These are phyloP conservation scores for Lunularia cruciata DNA, from an alignment of 225 moss, liverwort and hornwort genomes.

Conservation along the genomic window DNA sequence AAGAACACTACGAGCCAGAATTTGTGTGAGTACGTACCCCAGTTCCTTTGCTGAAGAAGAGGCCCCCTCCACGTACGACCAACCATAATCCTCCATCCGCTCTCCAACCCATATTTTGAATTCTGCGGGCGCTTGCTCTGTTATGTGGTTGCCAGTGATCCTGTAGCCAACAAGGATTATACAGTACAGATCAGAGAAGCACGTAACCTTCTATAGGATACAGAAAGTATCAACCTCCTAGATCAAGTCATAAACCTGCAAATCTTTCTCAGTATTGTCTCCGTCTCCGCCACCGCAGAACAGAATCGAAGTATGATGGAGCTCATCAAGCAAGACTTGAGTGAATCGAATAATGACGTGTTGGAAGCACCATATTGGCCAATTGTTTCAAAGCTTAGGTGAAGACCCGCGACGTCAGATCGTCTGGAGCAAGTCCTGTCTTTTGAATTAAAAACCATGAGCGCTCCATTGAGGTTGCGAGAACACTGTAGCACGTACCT, in stretches of 20 bases:
- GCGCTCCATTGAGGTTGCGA: no score
- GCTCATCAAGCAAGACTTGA: no score
- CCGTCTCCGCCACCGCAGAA: no score
- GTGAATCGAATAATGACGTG: no score
- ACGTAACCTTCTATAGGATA: no score
- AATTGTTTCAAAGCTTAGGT: neutral
- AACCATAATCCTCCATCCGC: slow-evolving; percentile 96
- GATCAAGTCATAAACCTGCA: no score
- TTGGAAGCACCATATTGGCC: neutral
- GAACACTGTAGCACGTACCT: slow-evolving; percentile 51
- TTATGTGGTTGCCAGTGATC: slow-evolving; percentile 81
- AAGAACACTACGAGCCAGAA: neutral
- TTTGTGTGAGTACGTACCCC: slow-evolving; percentile 68
- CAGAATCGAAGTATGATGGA: no score
- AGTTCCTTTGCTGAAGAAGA: slow-evolving; percentile 74
- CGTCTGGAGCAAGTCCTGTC: neutral
- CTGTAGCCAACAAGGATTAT: no score
- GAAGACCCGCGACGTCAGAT: neutral
- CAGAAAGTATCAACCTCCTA: no score
- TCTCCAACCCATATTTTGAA: slow-evolving; percentile 98
- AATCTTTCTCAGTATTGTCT: no score
- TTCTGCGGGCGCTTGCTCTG: slow-evolving; percentile 70
- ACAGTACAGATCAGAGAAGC: no score
- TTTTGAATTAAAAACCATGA: neutral
- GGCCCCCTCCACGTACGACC: slow-evolving; percentile 88